Base-by-base conservation (phyloP, 2,329 filamentous ascomycete genomes). In the Alternaria panax region DNA sequence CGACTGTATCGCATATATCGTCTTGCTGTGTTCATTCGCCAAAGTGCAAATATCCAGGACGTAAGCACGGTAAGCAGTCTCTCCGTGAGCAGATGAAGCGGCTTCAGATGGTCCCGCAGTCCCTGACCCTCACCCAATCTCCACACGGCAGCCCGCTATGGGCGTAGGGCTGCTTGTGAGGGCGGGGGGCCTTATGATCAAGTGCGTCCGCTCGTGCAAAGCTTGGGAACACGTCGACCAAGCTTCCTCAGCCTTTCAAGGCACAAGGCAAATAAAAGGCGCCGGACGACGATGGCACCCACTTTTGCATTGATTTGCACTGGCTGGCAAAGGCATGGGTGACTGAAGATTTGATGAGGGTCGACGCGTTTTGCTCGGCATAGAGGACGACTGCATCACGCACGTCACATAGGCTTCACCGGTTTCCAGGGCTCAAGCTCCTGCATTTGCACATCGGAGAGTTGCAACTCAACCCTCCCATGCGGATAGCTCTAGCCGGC, bases 61-160 rank as follows among this genome's bases (percentile, higher is more conserved):
- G 71, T 76, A 69, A 76, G 73, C 72, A 71, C 73, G 72, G 74
- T 60, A 62, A 67, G 66, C 68, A 74, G 64, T 73, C 69, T 57
- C 68, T 69, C 73, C 73, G 70, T 68, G 72, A 50, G 52, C 60
- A 63, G 55, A 59, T 36, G 58, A 65, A 63, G 59, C 63, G 68
- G 59, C 65, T 65, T 67, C 48, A 69, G 65, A 57, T 62, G 63
- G 58, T 67, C 62, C 69, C 62, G 57, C 55, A 57, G 54, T 66
- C 62, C 63, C 58, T 58, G 59, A 48, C 59, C 47, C 57, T 59
- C 58, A 40, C 46, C 65, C 67, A 72, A 77, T 77, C 72, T 77
- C 75, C 75, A 76, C 75, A 75, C 64, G 63, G 67, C 58, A 58
- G 59, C 55, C 50, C 67, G 71, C 69, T 64, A 54, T 64, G 69